Evolutionary conservation across 1,284 basidiomycete species (phyloP).

Genomic region (Irpex sp.): DNA sequence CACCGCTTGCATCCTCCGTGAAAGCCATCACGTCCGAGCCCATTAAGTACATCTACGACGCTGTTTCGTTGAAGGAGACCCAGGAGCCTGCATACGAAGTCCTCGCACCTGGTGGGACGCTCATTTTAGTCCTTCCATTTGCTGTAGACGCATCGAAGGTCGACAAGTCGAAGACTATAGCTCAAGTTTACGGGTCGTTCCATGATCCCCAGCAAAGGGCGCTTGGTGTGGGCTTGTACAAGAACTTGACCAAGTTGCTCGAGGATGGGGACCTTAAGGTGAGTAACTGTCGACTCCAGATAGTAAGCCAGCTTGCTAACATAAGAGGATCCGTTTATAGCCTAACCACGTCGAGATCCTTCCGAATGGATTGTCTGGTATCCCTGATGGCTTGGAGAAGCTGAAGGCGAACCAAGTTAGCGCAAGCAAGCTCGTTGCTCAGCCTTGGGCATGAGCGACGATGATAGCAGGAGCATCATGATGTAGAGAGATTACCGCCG

Average conservation of each 20-base stretch:
- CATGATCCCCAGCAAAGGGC: no score
- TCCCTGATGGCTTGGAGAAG: constrained; percentile 23
- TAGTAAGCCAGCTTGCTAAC: neutral
- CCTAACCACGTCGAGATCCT: constrained; percentile 22
- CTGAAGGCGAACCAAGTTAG: constrained; percentile 24
- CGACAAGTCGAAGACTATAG: neutral
- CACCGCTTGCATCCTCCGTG: neutral
- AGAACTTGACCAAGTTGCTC: neutral
- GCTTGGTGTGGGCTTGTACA: neutral
- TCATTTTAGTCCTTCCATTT: constrained; percentile 3
- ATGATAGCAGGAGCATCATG: neutral
- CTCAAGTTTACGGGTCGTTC: neutral
- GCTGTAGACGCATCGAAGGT: neutral
- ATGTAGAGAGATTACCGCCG: neutral
- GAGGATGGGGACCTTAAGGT: neutral
- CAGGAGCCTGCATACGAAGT: constrained; percentile 10
- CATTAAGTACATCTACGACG: constrained; percentile 9
- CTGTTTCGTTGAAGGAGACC: constrained; percentile 6
- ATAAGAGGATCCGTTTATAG: neutral
- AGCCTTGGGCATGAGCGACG: constrained; percentile 24
- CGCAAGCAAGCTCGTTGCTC: constrained; percentile 26
- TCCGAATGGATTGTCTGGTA: constrained; percentile 24
- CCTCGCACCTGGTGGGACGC: constrained; percentile 9
- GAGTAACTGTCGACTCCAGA: neutral
- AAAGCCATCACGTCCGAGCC: constrained; percentile 10